Conservation (phyloP, 2,329 filamentous ascomycete species). For the Neurospora sp. region DNA sequence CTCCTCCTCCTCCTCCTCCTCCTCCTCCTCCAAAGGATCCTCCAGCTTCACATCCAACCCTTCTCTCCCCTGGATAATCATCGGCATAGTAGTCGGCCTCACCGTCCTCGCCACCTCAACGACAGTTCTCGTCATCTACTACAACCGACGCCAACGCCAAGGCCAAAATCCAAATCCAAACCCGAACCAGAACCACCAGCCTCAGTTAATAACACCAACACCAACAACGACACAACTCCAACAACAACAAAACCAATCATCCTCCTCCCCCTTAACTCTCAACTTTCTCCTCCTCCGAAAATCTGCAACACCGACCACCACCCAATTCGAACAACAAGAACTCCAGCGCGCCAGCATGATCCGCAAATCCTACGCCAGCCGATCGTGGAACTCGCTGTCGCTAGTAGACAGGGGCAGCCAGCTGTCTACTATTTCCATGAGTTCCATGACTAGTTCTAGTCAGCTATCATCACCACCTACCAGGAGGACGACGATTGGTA, state of each 20-base stretch:
- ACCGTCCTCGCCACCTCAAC: slow-evolving; percentile 17
- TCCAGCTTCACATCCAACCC: not conserved
- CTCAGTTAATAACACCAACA: slow-evolving; percentile 6
- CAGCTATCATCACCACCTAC: slow-evolving; percentile 1
- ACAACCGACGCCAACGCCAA: slow-evolving; percentile 16
- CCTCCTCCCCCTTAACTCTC: not conserved
- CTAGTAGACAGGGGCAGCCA: not conserved
- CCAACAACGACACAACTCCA: not conserved
- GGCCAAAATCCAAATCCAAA: slow-evolving; percentile 16
- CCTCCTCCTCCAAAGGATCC: not conserved
- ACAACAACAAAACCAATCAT: not conserved
- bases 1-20: not conserved
- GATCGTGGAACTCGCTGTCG: slow-evolving; percentile 13
- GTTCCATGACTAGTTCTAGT: not conserved
- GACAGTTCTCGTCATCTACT: slow-evolving; percentile 13
- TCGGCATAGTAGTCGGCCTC: slow-evolving; percentile 18
- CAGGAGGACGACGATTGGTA: not conserved
- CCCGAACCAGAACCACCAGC: slow-evolving; percentile 15
- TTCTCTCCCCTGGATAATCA: slow-evolving; percentile 17
- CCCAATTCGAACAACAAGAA: slow-evolving; percentile 25
- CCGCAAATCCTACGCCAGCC: slow-evolving; percentile 30
- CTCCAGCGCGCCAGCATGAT: slow-evolving; percentile 30
- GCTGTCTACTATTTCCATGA: not conserved
- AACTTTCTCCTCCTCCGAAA: slow-evolving; percentile 6
- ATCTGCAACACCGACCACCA: slow-evolving; percentile 14